A percentile compares a stretch with the other conserved stretches of the same genome.
Evolutionary conservation across 2,329 filamentous ascomycete genomes (phyloP).

Genomic region (Colletotrichum sp.): DNA sequence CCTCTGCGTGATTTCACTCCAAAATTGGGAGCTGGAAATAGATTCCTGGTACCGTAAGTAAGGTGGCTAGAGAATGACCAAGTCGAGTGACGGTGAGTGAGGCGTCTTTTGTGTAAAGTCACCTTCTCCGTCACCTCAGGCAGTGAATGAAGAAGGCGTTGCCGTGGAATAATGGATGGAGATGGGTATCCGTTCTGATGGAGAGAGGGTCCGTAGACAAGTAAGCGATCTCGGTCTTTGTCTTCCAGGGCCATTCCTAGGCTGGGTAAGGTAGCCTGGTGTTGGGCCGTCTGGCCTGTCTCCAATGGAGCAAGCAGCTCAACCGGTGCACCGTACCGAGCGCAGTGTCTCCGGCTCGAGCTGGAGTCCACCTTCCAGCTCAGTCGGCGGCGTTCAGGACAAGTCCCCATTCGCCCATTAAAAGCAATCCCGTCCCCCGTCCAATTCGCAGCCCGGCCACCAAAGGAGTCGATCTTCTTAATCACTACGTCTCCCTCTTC

Average conservation of each 20-base stretch:
- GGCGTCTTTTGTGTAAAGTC: conserved; percentile 1
- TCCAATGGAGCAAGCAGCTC: background rate
- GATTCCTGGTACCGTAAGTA: background rate
- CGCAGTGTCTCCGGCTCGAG: conserved; percentile 12
- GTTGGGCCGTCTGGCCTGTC: background rate
- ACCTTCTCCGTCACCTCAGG: background rate
- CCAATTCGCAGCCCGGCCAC: conserved; percentile 14
- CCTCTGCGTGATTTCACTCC: background rate
- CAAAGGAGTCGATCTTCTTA: conserved; percentile 13
- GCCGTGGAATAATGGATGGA: background rate
- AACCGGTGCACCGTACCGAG: conserved; percentile 6
- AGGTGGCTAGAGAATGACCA: background rate
- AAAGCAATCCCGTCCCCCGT: conserved; percentile 20
- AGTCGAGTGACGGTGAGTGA: background rate
- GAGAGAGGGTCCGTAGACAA: background rate
- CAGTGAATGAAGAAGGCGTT: background rate
- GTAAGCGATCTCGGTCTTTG: background rate
- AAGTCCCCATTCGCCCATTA: conserved; percentile 21
- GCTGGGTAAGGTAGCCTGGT: background rate
- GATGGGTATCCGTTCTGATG: background rate
- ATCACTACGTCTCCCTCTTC: conserved; percentile 5
- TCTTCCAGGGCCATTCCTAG: background rate
- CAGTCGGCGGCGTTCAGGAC: background rate
- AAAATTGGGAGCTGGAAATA: background rate
- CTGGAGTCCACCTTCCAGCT: conserved; percentile 12